These are phyloP conservation scores for Ambrosiella cleistominuta DNA, from an alignment of 2,329 filamentous ascomycete genomes.

Conservation along the genomic window DNA sequence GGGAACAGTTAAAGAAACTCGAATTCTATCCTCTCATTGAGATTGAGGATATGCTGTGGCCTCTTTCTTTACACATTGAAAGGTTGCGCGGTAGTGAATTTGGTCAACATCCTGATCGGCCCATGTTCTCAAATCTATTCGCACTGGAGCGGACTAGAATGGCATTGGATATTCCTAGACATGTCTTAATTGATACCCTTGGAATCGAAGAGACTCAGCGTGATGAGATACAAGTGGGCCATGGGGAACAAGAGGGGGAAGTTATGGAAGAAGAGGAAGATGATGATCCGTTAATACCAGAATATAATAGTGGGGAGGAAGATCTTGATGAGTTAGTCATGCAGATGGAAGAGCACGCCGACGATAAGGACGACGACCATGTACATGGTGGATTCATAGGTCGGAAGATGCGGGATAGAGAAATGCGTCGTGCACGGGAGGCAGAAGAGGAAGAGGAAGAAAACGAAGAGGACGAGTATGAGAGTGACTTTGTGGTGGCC, in stretches of 20 bases:
- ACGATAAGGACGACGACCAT: too few species aligned
- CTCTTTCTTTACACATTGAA: background rate
- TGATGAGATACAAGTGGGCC: background rate
- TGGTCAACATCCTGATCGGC: background rate
- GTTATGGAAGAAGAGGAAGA: background rate
- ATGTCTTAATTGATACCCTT: background rate
- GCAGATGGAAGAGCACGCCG: too few species aligned
- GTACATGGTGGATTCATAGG: too few species aligned
- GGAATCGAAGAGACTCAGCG: too few species aligned
- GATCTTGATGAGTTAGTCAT: background rate
- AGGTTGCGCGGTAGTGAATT: background rate
- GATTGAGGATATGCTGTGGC: background rate
- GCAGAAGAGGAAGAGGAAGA: background rate
- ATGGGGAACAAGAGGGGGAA: background rate
- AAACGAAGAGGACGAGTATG: conserved; percentile 2
- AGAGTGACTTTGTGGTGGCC: conserved; percentile 9
- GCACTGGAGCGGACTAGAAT: background rate
- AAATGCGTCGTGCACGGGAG: background rate
- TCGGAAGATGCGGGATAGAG: background rate
- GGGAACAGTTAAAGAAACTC: background rate
- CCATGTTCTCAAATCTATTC: background rate
- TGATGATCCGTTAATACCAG: background rate
- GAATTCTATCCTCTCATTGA: conserved; percentile 7
- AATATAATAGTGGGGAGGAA: background rate
- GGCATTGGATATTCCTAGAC: background rate